Percentiles rank a stretch among this genome's conserved stretches.
phyloP scores from a whole-genome alignment of 495 filamentous ascomycete genomes.

The Penicillium lagena region DNA sequence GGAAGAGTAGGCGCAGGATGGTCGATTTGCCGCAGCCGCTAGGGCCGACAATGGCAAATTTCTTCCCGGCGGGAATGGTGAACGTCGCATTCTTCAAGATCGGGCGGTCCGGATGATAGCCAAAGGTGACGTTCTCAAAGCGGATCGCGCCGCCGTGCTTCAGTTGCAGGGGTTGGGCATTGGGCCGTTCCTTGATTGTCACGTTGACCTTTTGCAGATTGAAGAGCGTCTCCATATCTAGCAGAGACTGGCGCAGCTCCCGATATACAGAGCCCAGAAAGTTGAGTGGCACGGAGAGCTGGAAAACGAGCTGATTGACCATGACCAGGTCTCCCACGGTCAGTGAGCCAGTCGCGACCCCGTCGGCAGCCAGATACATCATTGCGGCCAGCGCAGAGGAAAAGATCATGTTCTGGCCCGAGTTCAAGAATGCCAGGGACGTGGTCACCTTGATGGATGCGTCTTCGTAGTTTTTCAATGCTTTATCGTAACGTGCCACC shows the following conservation, averaged over 20 bases:
- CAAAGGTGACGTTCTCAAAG: slow-evolving; percentile 94
- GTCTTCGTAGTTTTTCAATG: slow-evolving; percentile 80
- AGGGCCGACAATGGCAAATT: slow-evolving; percentile 91
- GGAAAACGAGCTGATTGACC: slow-evolving; percentile 98
- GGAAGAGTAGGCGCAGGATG: slow-evolving; percentile 81
- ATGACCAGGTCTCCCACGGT: slow-evolving; percentile 97
- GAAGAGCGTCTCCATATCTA: slow-evolving; percentile 99
- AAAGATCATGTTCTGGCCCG: slow-evolving; percentile 98
- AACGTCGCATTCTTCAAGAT: slow-evolving; percentile 81
- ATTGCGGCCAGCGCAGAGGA: slow-evolving; percentile 89
- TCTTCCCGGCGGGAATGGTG: slow-evolving; percentile 91
- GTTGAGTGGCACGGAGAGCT: slow-evolving; percentile 92
- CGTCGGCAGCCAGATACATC: slow-evolving; percentile 94
- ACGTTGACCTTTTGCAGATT: slow-evolving; percentile 98
- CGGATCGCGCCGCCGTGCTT: slow-evolving; percentile 77
- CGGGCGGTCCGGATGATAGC: slow-evolving; percentile 79
- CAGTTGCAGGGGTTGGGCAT: slow-evolving; percentile 66
- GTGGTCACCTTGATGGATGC: slow-evolving; percentile 95
- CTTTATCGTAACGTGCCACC: slow-evolving; percentile 81
- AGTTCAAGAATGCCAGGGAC: slow-evolving; percentile 85
- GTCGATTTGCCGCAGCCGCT: slow-evolving; percentile 97
- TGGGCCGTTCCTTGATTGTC: slow-evolving; percentile 65
- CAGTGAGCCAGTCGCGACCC: slow-evolving; percentile 70
- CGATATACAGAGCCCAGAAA: slow-evolving; percentile 95
- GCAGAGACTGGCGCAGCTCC: slow-evolving; percentile 84